phyloP scores from a whole-genome alignment of 1,284 basidiomycete genomes.

The Blastosporella zonata region DNA sequence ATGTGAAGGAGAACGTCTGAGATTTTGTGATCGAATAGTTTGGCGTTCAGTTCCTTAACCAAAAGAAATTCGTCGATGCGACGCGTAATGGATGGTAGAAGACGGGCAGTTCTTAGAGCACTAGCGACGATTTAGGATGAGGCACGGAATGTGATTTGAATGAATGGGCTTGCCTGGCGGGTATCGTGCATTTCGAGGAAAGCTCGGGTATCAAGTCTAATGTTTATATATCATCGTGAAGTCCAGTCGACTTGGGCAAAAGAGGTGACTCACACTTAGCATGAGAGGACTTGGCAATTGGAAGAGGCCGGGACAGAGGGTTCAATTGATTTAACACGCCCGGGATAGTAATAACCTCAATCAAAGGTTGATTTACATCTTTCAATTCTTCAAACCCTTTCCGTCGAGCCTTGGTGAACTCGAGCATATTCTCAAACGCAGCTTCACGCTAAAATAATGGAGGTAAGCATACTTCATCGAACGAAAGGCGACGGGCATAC shows the following conservation, averaged over 20 bases:
- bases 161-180: conserved; percentile 55
- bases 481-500: conserved; percentile 41
- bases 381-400: conserved; percentile 61
- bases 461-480: conserved; percentile 8
- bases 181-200: conserved; percentile 65
- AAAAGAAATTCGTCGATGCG: conserved; percentile 70
- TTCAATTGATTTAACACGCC: conserved; percentile 54
- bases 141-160: conserved; percentile 7
- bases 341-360: conserved; percentile 60
- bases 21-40: conserved; percentile 59
- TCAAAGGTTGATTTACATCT: conserved; percentile 64
- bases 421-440: conserved; percentile 53
- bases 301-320: conserved; percentile 37
- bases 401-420: conserved; percentile 58
- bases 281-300: conserved; percentile 33
- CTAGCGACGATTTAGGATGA: conserved; percentile 33
- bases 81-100: conserved; percentile 69
- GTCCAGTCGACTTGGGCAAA: conserved; percentile 15
- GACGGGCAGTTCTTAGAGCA: conserved; percentile 58
- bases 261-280: conserved; percentile 51
- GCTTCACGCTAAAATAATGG: conserved; percentile 49
- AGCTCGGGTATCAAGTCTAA: conserved; percentile 77
- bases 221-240: conserved; percentile 3
- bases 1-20: conserved; percentile 56
- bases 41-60: conserved; percentile 74